These are phyloP conservation scores for Polyporus arcularius DNA, from an alignment of 768 basidiomycete species.

Conservation along the genomic window DNA sequence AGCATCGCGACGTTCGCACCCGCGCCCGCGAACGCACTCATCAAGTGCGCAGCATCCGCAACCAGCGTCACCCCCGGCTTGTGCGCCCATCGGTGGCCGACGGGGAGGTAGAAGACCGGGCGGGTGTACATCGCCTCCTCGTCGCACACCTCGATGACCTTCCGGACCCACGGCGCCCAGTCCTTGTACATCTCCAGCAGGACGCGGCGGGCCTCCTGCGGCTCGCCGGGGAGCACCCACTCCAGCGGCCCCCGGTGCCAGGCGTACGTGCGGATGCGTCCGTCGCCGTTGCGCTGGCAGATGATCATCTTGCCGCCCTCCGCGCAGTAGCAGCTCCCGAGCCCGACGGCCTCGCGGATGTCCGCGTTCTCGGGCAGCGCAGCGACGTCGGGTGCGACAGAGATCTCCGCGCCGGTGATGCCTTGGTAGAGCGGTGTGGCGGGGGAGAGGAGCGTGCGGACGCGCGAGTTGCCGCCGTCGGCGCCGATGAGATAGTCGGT, in stretches of 20 bases:
- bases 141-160: constrained; percentile 7
- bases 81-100: constrained; percentile 14
- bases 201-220: constrained; percentile 9
- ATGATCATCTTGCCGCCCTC: constrained; percentile 29
- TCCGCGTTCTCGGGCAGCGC: constrained; percentile 4
- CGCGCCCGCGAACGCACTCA: constrained; percentile 39
- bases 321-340: constrained; percentile 31
- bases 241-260: constrained; percentile 6
- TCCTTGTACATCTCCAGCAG: constrained; percentile 1
- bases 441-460: constrained; percentile 35
- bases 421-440: constrained; percentile 37
- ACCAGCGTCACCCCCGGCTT: constrained; percentile 6
- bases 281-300: constrained; percentile 36
- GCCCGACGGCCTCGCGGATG: constrained; percentile 24
- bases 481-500: constrained; percentile 36
- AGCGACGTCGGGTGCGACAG: constrained; percentile 24
- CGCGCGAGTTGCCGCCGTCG: constrained; percentile 43
- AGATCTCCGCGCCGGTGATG: constrained; percentile 19
- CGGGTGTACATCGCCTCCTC: constrained; percentile 11
- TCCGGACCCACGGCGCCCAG: constrained; percentile 16
- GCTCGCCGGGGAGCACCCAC: constrained; percentile 5
- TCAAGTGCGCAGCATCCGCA: constrained; percentile 38
- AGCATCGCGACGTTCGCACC: constrained; percentile 39
- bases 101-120: constrained; percentile 15
- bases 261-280: constrained; percentile 13